Percentiles rank a stretch among this genome's conserved stretches.
phyloP scores from a whole-genome alignment of 176 grass and related monocot genomes.

The Metroxylon sagu region DNA sequence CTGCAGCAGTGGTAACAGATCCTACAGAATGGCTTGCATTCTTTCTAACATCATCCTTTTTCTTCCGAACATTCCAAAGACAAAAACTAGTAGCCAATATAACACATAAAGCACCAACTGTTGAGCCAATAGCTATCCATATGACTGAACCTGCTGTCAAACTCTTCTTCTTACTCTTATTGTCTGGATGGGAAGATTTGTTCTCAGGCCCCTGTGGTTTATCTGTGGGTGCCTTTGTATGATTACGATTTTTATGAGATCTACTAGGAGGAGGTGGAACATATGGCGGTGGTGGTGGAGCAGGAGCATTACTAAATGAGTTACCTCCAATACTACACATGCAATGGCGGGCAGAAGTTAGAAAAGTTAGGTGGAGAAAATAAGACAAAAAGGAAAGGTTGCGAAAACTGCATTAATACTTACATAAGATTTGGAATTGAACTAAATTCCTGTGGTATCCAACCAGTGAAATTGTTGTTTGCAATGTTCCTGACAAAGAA shows the following conservation, averaged over 20 bases:
- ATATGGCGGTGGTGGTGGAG: slow-evolving; percentile 80
- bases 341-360: slow-evolving; percentile 30
- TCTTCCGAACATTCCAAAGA: slow-evolving; percentile 36
- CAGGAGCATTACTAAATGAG: slow-evolving; percentile 64
- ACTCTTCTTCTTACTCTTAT: slow-evolving; percentile 48
- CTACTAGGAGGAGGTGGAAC: slow-evolving; percentile 57
- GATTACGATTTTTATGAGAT: slow-evolving; percentile 29
- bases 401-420: slow-evolving; percentile 8
- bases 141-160: slow-evolving; percentile 44
- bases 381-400: slow-evolving; percentile 19
- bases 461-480: slow-evolving; percentile 85
- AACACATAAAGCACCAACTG: slow-evolving; percentile 37
- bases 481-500: slow-evolving; percentile 58
- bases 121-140: slow-evolving; percentile 55
- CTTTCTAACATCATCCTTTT: slow-evolving; percentile 46
- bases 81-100: slow-evolving; percentile 50
- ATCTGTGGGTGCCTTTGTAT: slow-evolving; percentile 29
- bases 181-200: slow-evolving; percentile 10
- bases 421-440: slow-evolving; percentile 71
- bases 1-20: slow-evolving; percentile 37
- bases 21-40: slow-evolving; percentile 57
- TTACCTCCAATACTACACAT: slow-evolving; percentile 70
- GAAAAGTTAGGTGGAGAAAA: slow-evolving; percentile 12
- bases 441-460: slow-evolving; percentile 69
- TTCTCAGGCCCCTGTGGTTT: slow-evolving; percentile 32